Percentiles rank a stretch among this genome's conserved stretches.
These are phyloP conservation scores for Aspergillus sojae DNA, from an alignment of 2,329 filamentous ascomycete genomes.

Conservation along the genomic window DNA sequence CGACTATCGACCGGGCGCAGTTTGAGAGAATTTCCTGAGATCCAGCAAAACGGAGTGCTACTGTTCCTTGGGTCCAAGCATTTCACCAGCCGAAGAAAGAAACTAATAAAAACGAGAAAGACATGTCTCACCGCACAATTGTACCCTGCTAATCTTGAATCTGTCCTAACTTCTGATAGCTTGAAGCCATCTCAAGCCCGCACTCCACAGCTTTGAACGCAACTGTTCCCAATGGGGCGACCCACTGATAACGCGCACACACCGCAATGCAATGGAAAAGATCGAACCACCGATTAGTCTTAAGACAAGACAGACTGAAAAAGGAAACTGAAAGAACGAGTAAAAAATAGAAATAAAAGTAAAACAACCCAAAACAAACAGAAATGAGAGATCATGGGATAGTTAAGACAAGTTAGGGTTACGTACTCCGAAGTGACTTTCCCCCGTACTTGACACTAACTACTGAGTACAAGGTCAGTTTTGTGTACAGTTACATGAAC, in stretches of 20 bases:
- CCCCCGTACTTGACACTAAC: background rate
- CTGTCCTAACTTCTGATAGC: background rate
- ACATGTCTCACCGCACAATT: slow-evolving; percentile 1
- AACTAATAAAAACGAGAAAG: background rate
- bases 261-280: background rate
- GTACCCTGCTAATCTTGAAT: background rate
- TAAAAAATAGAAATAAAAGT: background rate
- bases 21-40: background rate
- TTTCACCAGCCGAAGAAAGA: background rate
- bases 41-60: background rate
- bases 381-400: background rate
- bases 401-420: background rate
- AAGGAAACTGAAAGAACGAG: background rate
- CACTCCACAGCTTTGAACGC: background rate
- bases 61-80: background rate
- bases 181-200: background rate
- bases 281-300: background rate
- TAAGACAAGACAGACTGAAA: background rate
- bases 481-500: slow-evolving; percentile 3
- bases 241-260: background rate
- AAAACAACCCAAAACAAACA: background rate
- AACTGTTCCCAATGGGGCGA: background rate
- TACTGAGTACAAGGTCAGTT: background rate
- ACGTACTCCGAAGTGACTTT: background rate
- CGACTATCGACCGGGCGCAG: background rate